These are phyloP conservation scores for Starmerella etchellsii DNA, from an alignment of 805 yeast genomes.

Conservation along the genomic window DNA sequence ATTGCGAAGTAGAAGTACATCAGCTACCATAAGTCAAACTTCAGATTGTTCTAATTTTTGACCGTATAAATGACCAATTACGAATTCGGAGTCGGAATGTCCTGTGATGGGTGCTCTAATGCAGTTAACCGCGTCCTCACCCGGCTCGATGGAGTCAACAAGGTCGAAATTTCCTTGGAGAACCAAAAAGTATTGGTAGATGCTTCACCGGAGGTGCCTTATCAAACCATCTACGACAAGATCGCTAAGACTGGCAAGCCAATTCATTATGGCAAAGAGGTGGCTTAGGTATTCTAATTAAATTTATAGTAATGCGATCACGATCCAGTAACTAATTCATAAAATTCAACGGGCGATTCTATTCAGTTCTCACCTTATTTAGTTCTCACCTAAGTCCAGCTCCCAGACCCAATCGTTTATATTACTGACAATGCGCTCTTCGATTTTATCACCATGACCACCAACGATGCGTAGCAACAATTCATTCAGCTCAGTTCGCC, in stretches of 20 bases:
- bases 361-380: not conserved
- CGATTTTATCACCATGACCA: conserved; percentile 61
- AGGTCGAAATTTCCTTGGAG: conserved; percentile 62
- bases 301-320: not conserved
- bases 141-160: conserved; percentile 59
- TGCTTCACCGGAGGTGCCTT: conserved; percentile 41
- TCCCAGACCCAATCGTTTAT: conserved; percentile 48
- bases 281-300: no score
- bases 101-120: conserved; percentile 52
- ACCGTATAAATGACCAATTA: conserved; percentile 5
- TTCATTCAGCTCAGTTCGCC: conserved; percentile 86
- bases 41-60: not conserved
- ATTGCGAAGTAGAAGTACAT: no score
- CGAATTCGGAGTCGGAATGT: conserved; percentile 24
- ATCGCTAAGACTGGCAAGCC: conserved; percentile 87
- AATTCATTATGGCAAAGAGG: conserved; percentile 47
- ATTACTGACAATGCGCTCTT: conserved; percentile 45
- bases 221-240: conserved; percentile 66
- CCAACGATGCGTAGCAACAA: conserved; percentile 67
- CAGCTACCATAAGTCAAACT: no score
- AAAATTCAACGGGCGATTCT: not conserved
- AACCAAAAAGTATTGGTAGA: conserved; percentile 71
- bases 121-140: conserved; percentile 71
- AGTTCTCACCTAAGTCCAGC: conserved; percentile 34
- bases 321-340: no score